A percentile compares a stretch with the other conserved stretches of the same genome.
Evolutionary conservation across 441 rosid genomes (phyloP).

Genomic region (Monsonia emarginata): DNA sequence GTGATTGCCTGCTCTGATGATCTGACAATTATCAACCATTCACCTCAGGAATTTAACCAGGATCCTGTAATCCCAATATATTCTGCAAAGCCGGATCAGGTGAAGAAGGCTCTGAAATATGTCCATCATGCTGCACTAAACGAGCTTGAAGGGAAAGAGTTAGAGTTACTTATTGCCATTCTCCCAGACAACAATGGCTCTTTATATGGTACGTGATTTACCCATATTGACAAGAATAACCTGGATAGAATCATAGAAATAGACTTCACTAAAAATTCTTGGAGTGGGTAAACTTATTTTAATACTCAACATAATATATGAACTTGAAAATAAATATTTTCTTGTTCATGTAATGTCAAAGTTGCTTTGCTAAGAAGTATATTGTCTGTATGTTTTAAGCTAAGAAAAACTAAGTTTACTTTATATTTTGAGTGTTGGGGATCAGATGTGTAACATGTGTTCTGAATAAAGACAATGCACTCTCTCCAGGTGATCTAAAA

Average conservation of each 20-base stretch:
- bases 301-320: background rate
- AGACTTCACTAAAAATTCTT: background rate
- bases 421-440: background rate
- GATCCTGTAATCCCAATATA: conserved; percentile 84
- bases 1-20: background rate
- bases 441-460: conserved; percentile 2
- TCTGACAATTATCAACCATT: background rate
- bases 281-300: background rate
- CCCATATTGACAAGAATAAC: background rate
- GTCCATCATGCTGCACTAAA: conserved; percentile 61
- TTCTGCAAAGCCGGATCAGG: conserved; percentile 81
- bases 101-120: conserved; percentile 86
- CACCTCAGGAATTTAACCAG: conserved; percentile 63
- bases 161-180: conserved; percentile 78
- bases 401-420: background rate
- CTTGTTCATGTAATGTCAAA: background rate
- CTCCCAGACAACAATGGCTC: conserved; percentile 93
- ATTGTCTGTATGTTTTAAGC: background rate
- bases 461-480: conserved; percentile 7
- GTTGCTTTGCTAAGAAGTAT: background rate
- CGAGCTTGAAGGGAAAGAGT: conserved; percentile 72
- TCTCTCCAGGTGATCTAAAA: conserved; percentile 30
- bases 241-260: background rate
- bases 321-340: background rate
- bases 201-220: conserved; percentile 52